Evolutionary conservation across 192 early-diverging fungal species (phyloP).

Genomic region (Coemansia sp.): DNA sequence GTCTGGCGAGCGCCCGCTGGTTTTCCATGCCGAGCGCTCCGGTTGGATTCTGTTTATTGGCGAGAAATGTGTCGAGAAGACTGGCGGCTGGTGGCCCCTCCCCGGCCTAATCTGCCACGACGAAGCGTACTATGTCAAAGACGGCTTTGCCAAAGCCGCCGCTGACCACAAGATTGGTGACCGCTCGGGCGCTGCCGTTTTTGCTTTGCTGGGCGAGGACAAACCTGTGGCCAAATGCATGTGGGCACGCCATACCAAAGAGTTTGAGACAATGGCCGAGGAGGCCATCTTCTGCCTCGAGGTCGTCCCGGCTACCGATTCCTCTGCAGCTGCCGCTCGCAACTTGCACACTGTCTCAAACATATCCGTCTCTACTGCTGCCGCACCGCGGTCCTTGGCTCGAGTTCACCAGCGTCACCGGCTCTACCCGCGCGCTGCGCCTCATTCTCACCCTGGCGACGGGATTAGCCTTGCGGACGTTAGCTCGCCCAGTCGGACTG

Average conservation of each 20-base stretch:
- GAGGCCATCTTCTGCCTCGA: conserved; percentile 73
- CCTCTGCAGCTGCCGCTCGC: not conserved
- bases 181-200: conserved; percentile 14
- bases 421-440: not conserved
- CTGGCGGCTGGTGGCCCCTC: conserved; percentile 49
- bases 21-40: conserved; percentile 68
- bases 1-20: conserved; percentile 39
- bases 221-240: conserved; percentile 60
- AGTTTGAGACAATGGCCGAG: conserved; percentile 60
- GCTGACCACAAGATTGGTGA: conserved; percentile 53
- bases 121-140: conserved; percentile 62
- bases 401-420: not conserved
- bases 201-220: conserved; percentile 19
- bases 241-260: conserved; percentile 63
- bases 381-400: not conserved
- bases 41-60: conserved; percentile 65
- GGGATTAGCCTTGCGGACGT: not conserved
- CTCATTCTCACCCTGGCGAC: conserved; percentile 9
- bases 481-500: not conserved
- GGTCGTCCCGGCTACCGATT: conserved; percentile 20
- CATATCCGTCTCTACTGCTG: not conserved
- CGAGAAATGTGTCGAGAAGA: conserved; percentile 50
- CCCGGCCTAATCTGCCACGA: conserved; percentile 54
- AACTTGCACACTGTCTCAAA: not conserved
- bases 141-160: conserved; percentile 60